Base-by-base conservation (phyloP, 2,329 filamentous ascomycete species). In the Alternaria postmessia region DNA sequence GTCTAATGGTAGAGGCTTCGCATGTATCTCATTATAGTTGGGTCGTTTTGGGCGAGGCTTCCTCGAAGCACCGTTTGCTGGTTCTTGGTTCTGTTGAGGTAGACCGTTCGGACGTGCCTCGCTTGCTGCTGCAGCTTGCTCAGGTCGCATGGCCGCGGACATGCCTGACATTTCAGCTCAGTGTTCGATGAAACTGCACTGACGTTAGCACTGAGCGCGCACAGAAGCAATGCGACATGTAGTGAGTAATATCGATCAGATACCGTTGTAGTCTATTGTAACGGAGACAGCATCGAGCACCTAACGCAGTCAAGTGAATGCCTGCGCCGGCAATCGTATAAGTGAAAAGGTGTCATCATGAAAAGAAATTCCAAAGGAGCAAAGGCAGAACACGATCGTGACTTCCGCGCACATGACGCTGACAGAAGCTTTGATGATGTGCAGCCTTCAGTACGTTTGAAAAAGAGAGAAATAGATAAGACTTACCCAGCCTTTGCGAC, bases 1-100 rank as follows among this genome's bases (percentile, higher is more conserved):
- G 65, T 89, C 87, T 62, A 98, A 81, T 26, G 95, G 95, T 6
- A 91, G 86, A 55, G 93, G 92, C 58, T 92, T 88, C 51, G 88
- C 86, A 80, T 99, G 95, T 54, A 97, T 89, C 76, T 93, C 84
- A 76, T 74, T 88, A 76, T 88, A 89, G 70, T 89, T 89, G 53
- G 89, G 81, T 59, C 74, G 66, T 56, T 66, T 73, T 58, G 65
- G 70, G 47, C 74, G 73, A 48, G 73, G 70, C 53, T 70, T 74
- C 61, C 60, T 70, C 54, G 64, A 61, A 44, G 55, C 57, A 54
- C 59, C 59, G 59, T 67, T 64, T 63, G 66, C 44, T 48, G 59
- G 49, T 57, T 66, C 63, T 55, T 59, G 61, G 36, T 44, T 51
- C 20, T 63, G 56, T 22, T 49, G 49, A 20, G 57, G 44, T 39